phyloP scores from a whole-genome alignment of 768 basidiomycete species.

The Sistotremastrum suecicum region DNA sequence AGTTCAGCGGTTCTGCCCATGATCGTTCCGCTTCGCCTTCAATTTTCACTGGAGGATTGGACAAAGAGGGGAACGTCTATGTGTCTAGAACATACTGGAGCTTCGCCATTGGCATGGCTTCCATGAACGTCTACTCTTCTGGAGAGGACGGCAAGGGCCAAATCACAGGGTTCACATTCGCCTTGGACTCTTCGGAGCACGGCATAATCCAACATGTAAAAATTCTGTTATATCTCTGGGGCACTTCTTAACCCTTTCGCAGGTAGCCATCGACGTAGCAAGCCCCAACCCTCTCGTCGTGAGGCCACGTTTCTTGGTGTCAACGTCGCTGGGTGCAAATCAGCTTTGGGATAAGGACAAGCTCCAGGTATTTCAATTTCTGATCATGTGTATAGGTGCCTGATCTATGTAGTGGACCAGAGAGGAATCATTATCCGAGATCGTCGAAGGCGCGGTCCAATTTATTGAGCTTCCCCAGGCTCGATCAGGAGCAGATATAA shows the following conservation, averaged over 20 bases:
- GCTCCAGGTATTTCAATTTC: conserved; percentile 16
- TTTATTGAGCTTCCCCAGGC: conserved; percentile 69
- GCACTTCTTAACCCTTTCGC: neutral
- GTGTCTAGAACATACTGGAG: conserved; percentile 53
- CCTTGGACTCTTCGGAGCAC: conserved; percentile 49
- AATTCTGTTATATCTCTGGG: conserved; percentile 2
- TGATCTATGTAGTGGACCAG: conserved; percentile 39
- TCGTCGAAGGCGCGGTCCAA: conserved; percentile 35
- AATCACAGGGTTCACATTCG: conserved; percentile 39
- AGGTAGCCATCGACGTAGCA: conserved; percentile 43
- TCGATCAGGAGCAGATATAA: conserved; percentile 14
- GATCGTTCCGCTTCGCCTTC: conserved; percentile 11
- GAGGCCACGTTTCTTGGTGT: conserved; percentile 33
- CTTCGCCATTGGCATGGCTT: conserved; percentile 24
- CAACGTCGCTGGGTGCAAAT: conserved; percentile 63
- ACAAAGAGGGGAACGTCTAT: conserved; percentile 35
- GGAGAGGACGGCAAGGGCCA: conserved; percentile 28
- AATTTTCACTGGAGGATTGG: conserved; percentile 42
- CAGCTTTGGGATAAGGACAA: conserved; percentile 56
- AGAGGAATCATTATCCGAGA: conserved; percentile 63
- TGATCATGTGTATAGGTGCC: too few species aligned
- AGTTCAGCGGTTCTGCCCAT: conserved; percentile 36
- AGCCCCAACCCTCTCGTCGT: conserved; percentile 23
- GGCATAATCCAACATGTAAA: conserved; percentile 59
- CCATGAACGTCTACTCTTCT: conserved; percentile 26